These are phyloP conservation scores for Climacium dendroides DNA, from an alignment of 225 moss, liverwort and hornwort species.

Conservation along the genomic window DNA sequence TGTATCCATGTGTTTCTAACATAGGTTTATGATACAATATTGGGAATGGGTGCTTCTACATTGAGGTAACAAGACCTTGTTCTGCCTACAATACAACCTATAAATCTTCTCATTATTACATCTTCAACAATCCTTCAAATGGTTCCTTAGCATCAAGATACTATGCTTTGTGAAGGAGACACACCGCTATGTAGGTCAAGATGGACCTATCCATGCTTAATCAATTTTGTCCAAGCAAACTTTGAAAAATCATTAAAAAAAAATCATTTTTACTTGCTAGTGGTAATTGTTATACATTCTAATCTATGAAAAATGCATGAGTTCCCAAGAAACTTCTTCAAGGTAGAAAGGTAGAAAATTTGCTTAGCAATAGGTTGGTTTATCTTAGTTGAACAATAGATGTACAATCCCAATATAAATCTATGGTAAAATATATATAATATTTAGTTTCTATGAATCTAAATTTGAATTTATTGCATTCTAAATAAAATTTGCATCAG, in stretches of 20 bases:
- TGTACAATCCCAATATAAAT: background rate
- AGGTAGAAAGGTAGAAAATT: background rate
- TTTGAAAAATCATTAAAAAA: background rate
- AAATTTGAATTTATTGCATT: background rate
- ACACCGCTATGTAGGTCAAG: fast-evolving
- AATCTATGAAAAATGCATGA: background rate
- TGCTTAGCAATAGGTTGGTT: background rate
- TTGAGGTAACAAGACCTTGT: background rate
- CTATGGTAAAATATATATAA: background rate
- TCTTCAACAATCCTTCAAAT: fast-evolving
- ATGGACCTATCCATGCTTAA: background rate
- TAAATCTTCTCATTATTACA: background rate
- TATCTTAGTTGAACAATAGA: fast-evolving
- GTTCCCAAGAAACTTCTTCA: background rate
- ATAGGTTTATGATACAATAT: background rate
- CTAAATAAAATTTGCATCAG: fast-evolving
- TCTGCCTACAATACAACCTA: fast-evolving
- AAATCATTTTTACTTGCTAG: background rate
- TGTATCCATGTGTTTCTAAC: background rate
- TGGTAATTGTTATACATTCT: fast-evolving
- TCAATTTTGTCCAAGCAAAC: background rate
- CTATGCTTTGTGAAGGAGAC: fast-evolving
- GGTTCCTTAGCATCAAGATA: background rate
- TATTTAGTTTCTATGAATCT: background rate
- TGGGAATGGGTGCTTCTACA: background rate